Conservation (phyloP, 106 monocot genomes). For the Dendrobium catenatum region DNA sequence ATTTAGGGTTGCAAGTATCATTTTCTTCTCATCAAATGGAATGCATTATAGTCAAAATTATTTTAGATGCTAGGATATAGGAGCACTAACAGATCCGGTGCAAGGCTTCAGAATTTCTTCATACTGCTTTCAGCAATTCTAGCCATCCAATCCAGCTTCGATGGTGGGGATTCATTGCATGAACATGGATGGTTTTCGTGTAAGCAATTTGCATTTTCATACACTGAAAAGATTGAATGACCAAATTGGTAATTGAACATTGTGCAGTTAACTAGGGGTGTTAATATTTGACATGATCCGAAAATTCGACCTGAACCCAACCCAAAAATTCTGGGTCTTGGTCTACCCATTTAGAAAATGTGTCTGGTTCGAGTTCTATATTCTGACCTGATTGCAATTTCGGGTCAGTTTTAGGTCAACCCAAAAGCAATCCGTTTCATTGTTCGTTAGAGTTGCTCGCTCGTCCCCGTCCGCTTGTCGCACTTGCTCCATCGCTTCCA, state of each 20-base stretch:
- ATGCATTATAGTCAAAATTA: not conserved
- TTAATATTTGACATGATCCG: too few species aligned
- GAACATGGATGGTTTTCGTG: not conserved
- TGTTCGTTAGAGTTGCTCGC: too few species aligned
- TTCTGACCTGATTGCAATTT: too few species aligned
- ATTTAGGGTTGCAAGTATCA: not conserved
- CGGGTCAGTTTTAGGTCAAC: too few species aligned
- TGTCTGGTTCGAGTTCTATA: too few species aligned
- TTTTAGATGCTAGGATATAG: not conserved
- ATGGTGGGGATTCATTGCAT: not conserved
- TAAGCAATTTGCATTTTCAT: not conserved
- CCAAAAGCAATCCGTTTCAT: too few species aligned
- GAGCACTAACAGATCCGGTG: not conserved
- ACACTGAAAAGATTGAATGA: not conserved
- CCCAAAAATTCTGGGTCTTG: too few species aligned
- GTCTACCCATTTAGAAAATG: too few species aligned
- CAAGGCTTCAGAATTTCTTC: not conserved
- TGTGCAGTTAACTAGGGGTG: not conserved
- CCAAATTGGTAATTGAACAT: not conserved
- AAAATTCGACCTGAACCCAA: too few species aligned
- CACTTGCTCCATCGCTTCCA: too few species aligned
- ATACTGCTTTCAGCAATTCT: not conserved
- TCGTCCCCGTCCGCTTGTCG: too few species aligned
- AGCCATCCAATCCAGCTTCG: not conserved
- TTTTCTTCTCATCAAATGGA: not conserved